Evolutionary conservation across 2,329 filamentous ascomycete species (phyloP), one percentile per base, ranked within the genome.

Genomic region (Aureobasidium sp.): DNA sequence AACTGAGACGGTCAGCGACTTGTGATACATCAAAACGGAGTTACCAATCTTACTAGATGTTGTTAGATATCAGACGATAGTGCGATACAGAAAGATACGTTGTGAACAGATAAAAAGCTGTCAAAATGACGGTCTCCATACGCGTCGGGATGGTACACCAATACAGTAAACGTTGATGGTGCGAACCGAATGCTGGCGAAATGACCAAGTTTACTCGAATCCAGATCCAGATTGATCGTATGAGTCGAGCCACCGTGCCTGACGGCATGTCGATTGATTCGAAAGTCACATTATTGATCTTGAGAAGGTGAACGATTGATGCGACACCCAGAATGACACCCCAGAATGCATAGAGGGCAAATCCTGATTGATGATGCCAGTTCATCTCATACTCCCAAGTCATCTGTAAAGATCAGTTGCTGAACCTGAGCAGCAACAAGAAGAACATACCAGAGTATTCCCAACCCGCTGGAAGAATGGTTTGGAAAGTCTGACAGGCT

Each of bases 71-170:
- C 0, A 77, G 67, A 5, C 74, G 71, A 65, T 83, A 82, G 8
- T 72, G 75, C n/a, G 78, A 70, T 17, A 72, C 70, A 42, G 75
- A 79, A 1, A 82, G 65, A 3, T 76, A 57, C 3, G 76, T 68
- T 55, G 78, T 81, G 11, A 83, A 62, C 1, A 74, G 12, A 67
- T 80, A 77, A 64, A 79, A 82, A 0, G 74, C 65, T 1, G 72
- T 37, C 3, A 82, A 73, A 2, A 78, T 71, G 1, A 82, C 64
- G 5, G 74, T 75, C 61, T 82, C 79, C 0, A 79, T 71, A 12
- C 81, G 76, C 1, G 77, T 78, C 2, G 80, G 79, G 39, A 82
- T 75, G 1, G 77, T 79, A 64, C 75, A 77, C 65, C 75, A 77
- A 7, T 75, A 72, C 1, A 78, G 65, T 0, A 73, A 70, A 34